These are phyloP conservation scores for Dactylellina parvicollis DNA, from an alignment of 2,329 filamentous ascomycete genomes.

Conservation along the genomic window DNA sequence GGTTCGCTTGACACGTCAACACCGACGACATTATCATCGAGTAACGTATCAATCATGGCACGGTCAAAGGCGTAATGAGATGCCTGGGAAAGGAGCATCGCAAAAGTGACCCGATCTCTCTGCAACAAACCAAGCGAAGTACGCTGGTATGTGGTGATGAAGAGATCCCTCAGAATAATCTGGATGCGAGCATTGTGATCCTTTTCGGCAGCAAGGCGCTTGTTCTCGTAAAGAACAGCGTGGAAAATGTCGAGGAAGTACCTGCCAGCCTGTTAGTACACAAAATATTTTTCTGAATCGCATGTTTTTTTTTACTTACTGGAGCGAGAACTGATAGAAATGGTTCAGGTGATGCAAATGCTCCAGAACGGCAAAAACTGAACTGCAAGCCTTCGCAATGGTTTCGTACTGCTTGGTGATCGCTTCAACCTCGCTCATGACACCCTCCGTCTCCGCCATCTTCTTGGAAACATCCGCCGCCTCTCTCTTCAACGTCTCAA, in stretches of 20 bases:
- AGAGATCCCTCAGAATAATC: conserved; percentile 89
- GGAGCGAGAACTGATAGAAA: conserved; percentile 98
- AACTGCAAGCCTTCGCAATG: conserved; percentile 93
- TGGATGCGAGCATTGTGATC: conserved; percentile 84
- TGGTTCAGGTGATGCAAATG: conserved; percentile 98
- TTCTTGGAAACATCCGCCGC: conserved; percentile 95
- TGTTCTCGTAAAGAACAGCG: conserved; percentile 83
- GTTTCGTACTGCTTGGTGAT: conserved; percentile 95
- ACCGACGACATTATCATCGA: conserved; percentile 80
- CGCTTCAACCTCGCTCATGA: conserved; percentile 96
- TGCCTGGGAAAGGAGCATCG: conserved; percentile 92
- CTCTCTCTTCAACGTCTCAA: conserved; percentile 97
- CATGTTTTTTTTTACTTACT: conserved; percentile 64
- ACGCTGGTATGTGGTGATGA: conserved; percentile 90
- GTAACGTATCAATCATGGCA: conserved; percentile 81
- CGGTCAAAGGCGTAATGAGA: conserved; percentile 97
- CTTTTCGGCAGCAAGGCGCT: conserved; percentile 74
- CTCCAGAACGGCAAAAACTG: conserved; percentile 95
- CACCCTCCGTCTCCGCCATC: conserved; percentile 95
- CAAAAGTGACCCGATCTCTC: conserved; percentile 91
- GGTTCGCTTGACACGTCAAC: conserved; percentile 78
- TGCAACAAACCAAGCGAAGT: conserved; percentile 93
- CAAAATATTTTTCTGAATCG: neutral
- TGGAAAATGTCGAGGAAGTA: conserved; percentile 99
- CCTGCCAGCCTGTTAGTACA: conserved; percentile 17